These are phyloP conservation scores for Scenedesmus sp. DNA, from an alignment of 163 green algal genomes.

Conservation along the genomic window DNA sequence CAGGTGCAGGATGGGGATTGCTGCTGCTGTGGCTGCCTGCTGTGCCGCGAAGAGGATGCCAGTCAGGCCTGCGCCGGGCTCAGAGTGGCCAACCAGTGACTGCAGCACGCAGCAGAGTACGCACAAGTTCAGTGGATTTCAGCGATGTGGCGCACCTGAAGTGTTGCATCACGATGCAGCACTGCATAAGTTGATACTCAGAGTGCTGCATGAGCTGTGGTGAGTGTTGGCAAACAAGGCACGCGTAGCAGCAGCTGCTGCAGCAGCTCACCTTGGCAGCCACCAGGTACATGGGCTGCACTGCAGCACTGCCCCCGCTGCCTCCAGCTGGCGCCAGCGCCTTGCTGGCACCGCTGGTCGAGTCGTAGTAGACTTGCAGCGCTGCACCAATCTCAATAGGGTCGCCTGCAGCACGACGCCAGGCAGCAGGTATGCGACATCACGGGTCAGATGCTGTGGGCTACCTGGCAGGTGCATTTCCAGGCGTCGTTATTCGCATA, in stretches of 20 bases:
- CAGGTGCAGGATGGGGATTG: slow-evolving; percentile 68
- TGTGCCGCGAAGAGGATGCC: slow-evolving; percentile 55
- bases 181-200: too few species aligned
- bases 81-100: slow-evolving; percentile 65
- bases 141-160: background rate
- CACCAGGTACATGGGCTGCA: slow-evolving; percentile 49
- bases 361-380: slow-evolving; percentile 34
- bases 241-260: background rate
- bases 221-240: background rate
- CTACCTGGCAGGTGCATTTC: too few species aligned
- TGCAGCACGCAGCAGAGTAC: background rate
- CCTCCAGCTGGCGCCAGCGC: background rate
- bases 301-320: background rate
- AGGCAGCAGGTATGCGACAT: background rate
- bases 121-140: background rate
- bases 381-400: slow-evolving; percentile 84
- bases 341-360: slow-evolving; percentile 5
- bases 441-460: too few species aligned
- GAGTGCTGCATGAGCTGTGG: too few species aligned
- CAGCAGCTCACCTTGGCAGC: slow-evolving; percentile 56
- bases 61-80: slow-evolving; percentile 69
- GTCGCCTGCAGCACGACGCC: slow-evolving; percentile 65
- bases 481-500: too few species aligned
- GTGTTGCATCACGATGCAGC: background rate
- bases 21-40: slow-evolving; percentile 34